Evolutionary conservation across 768 basidiomycete genomes (phyloP), one percentile per base, ranked within the genome.

Genomic region (Hypholoma fasciculare): DNA sequence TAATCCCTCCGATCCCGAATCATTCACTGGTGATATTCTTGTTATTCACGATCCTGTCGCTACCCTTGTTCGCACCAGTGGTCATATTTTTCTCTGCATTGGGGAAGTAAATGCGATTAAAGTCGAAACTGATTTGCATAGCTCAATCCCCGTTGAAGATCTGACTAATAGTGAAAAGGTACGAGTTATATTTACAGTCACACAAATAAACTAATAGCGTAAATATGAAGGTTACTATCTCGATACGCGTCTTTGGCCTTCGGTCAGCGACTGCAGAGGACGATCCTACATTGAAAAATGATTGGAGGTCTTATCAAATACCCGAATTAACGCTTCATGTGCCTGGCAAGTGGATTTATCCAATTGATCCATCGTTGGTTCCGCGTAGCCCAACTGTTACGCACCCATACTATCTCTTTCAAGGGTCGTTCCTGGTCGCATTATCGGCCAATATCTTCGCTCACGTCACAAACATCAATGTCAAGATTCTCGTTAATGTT

Each of bases 81-180:
- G 64, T 3, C 30, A 65, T 9, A n/a, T 69, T 17, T 72, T 69
- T 60, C 62, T 74, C 0, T 63, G 66, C 26, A 51, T 74, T 26
- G 71, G 65, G 0, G 67, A 72, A 40, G 64, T 73, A 2, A 68
- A 63, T 27, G 63, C 60, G 4, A 50, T 74, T 4, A 57, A 52
- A 17, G 23, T 72, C 11, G 62, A 68, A 39, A 58, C 59, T 1
- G 37, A 61, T 17, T 37, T 63, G 23, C 53, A 64, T 1, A 59
- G 62, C 0, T 49, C 60, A 6, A 19, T 72, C 14, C 14, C 16
- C 3, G 20, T 66, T 6, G 58, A 67, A 2, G 48, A 64, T 43
- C 56, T 71, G 7, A 2, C 14, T 0, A 70, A 72, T 34, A 56
- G 58, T 4, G 38, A 39, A 5, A 59, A 23, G 23, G 23, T 23